Evolutionary conservation across 148 eudicot genomes (phyloP).

Genomic region (Rhododendron kiyosumense): DNA sequence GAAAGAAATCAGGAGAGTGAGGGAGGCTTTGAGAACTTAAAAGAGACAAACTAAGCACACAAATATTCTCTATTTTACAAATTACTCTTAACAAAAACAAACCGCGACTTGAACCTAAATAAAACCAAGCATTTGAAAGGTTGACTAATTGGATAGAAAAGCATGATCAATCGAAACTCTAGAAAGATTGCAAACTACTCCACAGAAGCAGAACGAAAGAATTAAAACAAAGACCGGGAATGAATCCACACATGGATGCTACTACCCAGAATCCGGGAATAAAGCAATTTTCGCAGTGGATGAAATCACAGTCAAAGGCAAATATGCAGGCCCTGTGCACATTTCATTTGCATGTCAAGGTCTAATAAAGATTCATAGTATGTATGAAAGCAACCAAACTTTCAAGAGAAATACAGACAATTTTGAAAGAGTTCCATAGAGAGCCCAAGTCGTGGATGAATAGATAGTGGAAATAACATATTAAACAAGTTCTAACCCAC

Average conservation of each 20-base stretch:
- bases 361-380: background rate
- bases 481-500: background rate
- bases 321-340: background rate
- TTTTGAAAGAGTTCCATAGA: background rate
- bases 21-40: no score
- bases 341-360: background rate
- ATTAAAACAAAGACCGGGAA: background rate
- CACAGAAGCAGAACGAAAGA: no score
- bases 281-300: background rate
- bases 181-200: no score
- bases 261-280: background rate
- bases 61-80: no score
- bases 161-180: no score
- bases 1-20: no score
- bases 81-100: no score
- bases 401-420: background rate
- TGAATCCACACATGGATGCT: background rate
- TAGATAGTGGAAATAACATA: background rate
- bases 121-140: no score
- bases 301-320: no score
- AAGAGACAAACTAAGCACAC: no score
- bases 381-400: background rate
- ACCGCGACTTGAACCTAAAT: no score
- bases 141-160: no score
- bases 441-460: background rate